Evolutionary conservation across 2,329 filamentous ascomycete genomes (phyloP), one percentile per base, ranked within the genome.

Genomic region (Pseudopithomyces maydicus): DNA sequence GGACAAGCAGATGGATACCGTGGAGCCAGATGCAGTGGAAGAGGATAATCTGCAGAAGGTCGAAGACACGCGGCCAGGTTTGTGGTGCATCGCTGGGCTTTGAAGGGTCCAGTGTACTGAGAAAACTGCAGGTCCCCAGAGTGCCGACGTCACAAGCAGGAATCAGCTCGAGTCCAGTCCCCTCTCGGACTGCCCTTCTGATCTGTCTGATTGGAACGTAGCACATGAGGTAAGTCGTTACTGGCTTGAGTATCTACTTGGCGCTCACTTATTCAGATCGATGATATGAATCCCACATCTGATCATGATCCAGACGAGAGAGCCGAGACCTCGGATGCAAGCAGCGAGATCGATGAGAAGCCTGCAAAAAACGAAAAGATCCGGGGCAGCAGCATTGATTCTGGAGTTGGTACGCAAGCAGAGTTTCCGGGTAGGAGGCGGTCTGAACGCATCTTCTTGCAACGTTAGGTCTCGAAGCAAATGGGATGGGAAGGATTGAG

Each of bases 151-250:
- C 11, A 23, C 10, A 7, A 8, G 26, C 17, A 11, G 41, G 52
- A 14, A 29, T 17, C 2, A 10, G 22, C 10, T 36, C 44, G 17
- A 19, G 41, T 22, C 32, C 32, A 50, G 35, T n/a, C 38, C 55
- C 2, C 52, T 67, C 11, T 66, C 65, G 12, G 59, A 62, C 43
- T 64, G 52, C 19, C 65, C 65, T 2, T 66, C 65, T 12, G 59
- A 66, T 23, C 33, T 67, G 17, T 67, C 63, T 1, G 56, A 62
- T 4, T 57, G 54, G 59, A 46, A 64, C 3, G 32, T 62, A 8
- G 12, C 26, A 2, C 41, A 49, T 23, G 35, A 59, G 36, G 62
- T 63, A 54, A 42, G 22, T n/a, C 6, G 20, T 29, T n/a, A 11
- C 35, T 14, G 12, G 3, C 35, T 4, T 14, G 35, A 4, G 35